Base-by-base conservation (phyloP, 2,329 filamentous ascomycete genomes). In the Sphaceloma murrayae region DNA sequence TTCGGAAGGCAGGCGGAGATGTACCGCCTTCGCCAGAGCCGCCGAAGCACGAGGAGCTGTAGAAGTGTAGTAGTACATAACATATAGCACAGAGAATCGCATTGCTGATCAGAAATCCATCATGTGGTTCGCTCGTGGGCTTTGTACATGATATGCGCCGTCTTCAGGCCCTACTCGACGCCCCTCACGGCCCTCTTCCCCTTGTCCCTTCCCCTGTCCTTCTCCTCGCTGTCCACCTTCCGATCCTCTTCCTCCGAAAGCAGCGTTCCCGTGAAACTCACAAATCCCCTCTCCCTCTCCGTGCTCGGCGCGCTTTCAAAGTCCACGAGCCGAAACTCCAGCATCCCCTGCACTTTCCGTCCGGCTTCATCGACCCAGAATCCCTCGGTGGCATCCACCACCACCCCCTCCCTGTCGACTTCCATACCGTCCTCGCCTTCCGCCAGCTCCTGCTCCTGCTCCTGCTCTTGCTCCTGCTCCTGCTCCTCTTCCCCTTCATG, bases 201-300 rank as follows among this genome's bases (percentile, higher is more conserved):
- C 21, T 50, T 48, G 7, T 43, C 26, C 43, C 33, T 44, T 7
- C 36, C 24, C 40, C 40, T 32, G 44, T 48, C 45, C 47, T 48
- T 53, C 33, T 81, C 76, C 48, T 74, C 67, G 6, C 70, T 67
- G 34, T 75, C 65, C 21, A 83, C 65, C 18, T 66, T 65, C 52
- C 65, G 67, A 63, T 93, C 86, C 17, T 78, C 80, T 14, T 76
- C 74, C 32, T 74, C 74, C 34, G 73, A 70, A 39, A 94, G 65
- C 74, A 94, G 80, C n/a, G 85, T 93, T 18, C 88, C 89, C 60
- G 91, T 82, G 49, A 95, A 80, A 53, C 82, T 87, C 49, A 94
- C 65, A 58, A 89, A 91, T 8, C 83, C 85, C 48, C 81, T 81
- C 42, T 71, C 70, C 43, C 78, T 77, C 51, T 82, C 85, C 34